phyloP scores from a whole-genome alignment of 331 rosid species.

The Spiraea crenata region DNA sequence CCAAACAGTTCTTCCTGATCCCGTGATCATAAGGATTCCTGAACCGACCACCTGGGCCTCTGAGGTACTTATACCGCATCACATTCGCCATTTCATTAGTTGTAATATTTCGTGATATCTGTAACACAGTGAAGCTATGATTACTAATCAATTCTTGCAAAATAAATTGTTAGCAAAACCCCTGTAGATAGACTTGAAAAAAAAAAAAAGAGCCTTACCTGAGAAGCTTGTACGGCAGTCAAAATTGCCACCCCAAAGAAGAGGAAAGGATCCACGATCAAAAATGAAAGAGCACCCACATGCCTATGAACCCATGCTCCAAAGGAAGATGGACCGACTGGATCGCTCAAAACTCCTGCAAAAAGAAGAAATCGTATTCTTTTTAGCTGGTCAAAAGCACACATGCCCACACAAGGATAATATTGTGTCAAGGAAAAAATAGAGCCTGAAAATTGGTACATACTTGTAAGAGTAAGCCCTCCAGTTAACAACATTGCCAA shows the following conservation, averaged over 20 bases:
- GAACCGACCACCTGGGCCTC: constrained; percentile 85
- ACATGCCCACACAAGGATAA: background rate
- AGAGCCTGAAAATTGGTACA: constrained; percentile 27
- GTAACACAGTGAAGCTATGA: background rate
- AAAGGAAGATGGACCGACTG: constrained; percentile 68
- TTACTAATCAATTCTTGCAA: background rate
- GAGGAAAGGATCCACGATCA: constrained; percentile 73
- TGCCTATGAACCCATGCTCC: constrained; percentile 78
- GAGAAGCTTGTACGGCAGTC: constrained; percentile 86
- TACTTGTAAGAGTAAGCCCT: constrained; percentile 75
- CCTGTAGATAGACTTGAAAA: too few species aligned
- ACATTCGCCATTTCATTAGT: constrained; percentile 92
- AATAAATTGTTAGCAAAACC: too few species aligned
- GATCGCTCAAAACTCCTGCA: constrained; percentile 78
- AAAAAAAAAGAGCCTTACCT: constrained; percentile 45
- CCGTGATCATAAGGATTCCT: constrained; percentile 97
- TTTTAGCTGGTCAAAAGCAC: constrained; percentile 26
- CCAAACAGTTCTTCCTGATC: constrained; percentile 80
- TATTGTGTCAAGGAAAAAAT: constrained; percentile 1
- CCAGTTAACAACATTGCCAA: constrained; percentile 89
- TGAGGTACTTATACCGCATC: constrained; percentile 86
- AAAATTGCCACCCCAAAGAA: constrained; percentile 77
- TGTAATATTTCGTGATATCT: constrained; percentile 87
- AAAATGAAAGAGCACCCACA: constrained; percentile 79
- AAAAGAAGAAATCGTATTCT: constrained; percentile 18